Percentiles rank a stretch among this genome's conserved stretches.
Conservation (phyloP, 2,329 filamentous ascomycete genomes). For the Aspergillus flavus region DNA sequence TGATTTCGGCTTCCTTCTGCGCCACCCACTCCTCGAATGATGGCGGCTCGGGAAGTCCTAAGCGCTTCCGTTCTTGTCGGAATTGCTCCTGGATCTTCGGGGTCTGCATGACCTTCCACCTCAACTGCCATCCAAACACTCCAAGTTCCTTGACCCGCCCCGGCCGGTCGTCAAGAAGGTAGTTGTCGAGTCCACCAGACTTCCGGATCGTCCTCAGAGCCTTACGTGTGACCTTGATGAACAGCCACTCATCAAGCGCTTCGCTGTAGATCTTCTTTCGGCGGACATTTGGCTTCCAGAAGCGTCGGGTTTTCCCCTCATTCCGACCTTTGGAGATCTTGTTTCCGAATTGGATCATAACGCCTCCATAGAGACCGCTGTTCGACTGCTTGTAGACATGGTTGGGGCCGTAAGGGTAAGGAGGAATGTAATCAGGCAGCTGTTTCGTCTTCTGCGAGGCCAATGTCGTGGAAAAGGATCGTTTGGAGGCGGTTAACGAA, state of each 20-base stretch:
- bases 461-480: conserved; percentile 42
- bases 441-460: conserved; percentile 33
- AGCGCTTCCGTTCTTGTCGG: conserved; percentile 61
- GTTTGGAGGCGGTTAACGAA: conserved; percentile 39
- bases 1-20: conserved; percentile 42
- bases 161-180: conserved; percentile 79
- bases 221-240: conserved; percentile 49
- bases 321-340: conserved; percentile 54
- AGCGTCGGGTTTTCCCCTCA: conserved; percentile 51
- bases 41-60: conserved; percentile 64
- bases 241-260: conserved; percentile 46
- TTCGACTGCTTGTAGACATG: conserved; percentile 50
- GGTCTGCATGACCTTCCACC: conserved; percentile 89
- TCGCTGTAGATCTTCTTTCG: conserved; percentile 50
- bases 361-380: conserved; percentile 51
- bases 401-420: conserved; percentile 51
- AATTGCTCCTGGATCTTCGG: conserved; percentile 67
- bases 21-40: conserved; percentile 48
- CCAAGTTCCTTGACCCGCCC: conserved; percentile 82
- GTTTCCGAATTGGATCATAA: conserved; percentile 52
- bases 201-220: conserved; percentile 68
- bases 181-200: conserved; percentile 86
- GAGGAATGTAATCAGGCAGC: conserved; percentile 44
- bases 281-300: conserved; percentile 54
- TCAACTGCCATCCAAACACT: conserved; percentile 83